Evolutionary conservation across 2,329 filamentous ascomycete species (phyloP).

Genomic region (Proliferodiscus dingleyae): DNA sequence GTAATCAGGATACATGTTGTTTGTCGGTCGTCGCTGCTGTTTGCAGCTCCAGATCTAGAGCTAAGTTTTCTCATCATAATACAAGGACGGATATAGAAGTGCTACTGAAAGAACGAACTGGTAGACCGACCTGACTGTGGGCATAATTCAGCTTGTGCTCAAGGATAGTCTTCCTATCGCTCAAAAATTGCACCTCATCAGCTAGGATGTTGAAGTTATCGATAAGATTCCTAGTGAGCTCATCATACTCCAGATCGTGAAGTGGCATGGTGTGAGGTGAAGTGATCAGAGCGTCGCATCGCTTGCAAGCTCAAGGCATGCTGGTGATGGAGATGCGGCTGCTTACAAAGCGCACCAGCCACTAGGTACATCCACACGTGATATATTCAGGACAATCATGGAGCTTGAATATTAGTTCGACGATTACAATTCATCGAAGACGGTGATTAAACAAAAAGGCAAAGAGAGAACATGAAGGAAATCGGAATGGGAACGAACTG

Average conservation of each 20-base stretch:
- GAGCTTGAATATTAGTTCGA: no score
- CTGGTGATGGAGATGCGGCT: no score
- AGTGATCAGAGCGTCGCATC: no score
- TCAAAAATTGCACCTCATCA: constrained; percentile 59
- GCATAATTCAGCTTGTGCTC: constrained; percentile 64
- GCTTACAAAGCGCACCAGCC: no score
- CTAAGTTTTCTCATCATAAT: constrained; percentile 54
- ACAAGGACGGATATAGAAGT: background rate
- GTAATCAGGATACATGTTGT: constrained; percentile 50
- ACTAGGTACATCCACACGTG: no score
- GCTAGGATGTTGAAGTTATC: constrained; percentile 62
- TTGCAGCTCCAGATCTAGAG: constrained; percentile 77
- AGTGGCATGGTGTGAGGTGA: constrained; percentile 25
- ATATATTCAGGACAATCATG: no score
- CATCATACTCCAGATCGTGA: constrained; percentile 30
- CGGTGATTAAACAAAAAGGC: no score
- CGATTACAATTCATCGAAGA: no score
- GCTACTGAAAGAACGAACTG: constrained; percentile 13
- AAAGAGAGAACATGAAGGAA: no score
- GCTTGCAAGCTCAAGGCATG: no score
- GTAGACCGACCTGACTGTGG: constrained; percentile 56
- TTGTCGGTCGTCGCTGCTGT: constrained; percentile 58
- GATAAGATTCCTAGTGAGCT: constrained; percentile 52
- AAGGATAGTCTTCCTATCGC: constrained; percentile 59
- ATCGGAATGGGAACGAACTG: no score